Base-by-base conservation (phyloP, 2,329 filamentous ascomycete species). In the Beauveria asiatica region DNA sequence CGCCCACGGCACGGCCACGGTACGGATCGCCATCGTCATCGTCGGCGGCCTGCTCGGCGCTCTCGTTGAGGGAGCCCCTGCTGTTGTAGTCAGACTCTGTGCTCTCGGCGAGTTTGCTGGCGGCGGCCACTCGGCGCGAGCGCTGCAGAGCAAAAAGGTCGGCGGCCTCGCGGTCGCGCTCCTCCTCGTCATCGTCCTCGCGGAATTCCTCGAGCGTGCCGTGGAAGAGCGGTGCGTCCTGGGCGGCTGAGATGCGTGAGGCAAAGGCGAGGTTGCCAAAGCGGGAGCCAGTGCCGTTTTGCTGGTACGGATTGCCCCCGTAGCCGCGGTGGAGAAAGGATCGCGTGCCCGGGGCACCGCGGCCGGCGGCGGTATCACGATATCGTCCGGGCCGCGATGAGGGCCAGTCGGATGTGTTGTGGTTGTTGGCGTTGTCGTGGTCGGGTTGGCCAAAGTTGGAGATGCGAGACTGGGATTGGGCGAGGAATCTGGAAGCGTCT, bases 401-500 rank as follows among this genome's bases (percentile, higher is more conserved):
- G 17, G 57, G 57, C 69, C 72, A 72, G 66, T 75, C 73, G 62
- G 66, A 59, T 62, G 68, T 56, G 68, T 67, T 57, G 64, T 50
- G 17, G 3, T 33, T 16, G 48, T 64, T 44, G 64, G 62, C 37
- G 66, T 68, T 50, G 52, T 73, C 75, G 63, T 74, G 76, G 64
- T 76, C 84, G 62, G 83, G 75, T 71, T 88, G 83, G 75, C 79
- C 83, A 62, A 92, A 85, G 72, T 78, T 85, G 66, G 88, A 90
- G 69, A 97, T 80, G 64, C 91, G 88, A 63, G 92, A 96, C 79
- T 96, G 92, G 66, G 92, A 97, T 83, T 97, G 94, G 63, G 92
- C 90, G 68, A 99, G 85, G 74, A 99, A 99, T 67, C 88, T 88
- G 66, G 93, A 97, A 69, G 94, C 94, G 87, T 97, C 94, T 97